Base-by-base conservation (phyloP, 208 protist species). In the Crithidia expoeki region DNA sequence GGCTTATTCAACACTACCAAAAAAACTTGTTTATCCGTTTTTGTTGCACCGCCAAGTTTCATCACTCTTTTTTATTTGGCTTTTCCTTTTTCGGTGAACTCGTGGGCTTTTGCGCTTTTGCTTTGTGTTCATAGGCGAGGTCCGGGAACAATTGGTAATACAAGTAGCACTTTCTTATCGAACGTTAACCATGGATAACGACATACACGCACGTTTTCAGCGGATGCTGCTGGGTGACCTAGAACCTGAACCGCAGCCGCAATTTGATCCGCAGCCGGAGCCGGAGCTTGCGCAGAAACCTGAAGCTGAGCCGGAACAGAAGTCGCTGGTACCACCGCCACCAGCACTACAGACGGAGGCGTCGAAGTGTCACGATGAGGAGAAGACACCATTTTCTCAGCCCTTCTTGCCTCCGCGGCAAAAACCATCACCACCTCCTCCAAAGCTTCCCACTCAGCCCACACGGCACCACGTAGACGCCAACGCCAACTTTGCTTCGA, bases 171-270 rank as follows among this genome's bases (percentile, higher is more conserved):
- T 42, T 12, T 42, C 36, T 42, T 42, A 42, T 42, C 12, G 36
- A 27, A 49, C 28, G 56, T 14, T 23, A 23, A 25, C 34, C 28
- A 64, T 66, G 46, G 60, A 66, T 47, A 66, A 66, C n/a, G 60
- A 66, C 25, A 32, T 32, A n/a, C 60, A 66, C 30, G 60, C 60
- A 19, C 60, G 60, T 3, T 66, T 66, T 40, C 60, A 66, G 60
- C 60, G 60, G 4, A 66, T 66, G 60, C 60, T 66, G 25, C 32
- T 66, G 0, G 60, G 60, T 32, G 42, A 56, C 46, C 46, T 47
- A 1, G 60, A 66, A 1, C 60, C 46, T 0, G 46, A 66, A 46
- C 7, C 55, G 0, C 16, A 58, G 1, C 57, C 57, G 4, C 7
- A 6, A 27, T 6, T 4, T 16, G 38, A 47, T 34, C 40, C 57